Conservation (phyloP, 768 basidiomycete species). For the Myochromella boudieri region DNA sequence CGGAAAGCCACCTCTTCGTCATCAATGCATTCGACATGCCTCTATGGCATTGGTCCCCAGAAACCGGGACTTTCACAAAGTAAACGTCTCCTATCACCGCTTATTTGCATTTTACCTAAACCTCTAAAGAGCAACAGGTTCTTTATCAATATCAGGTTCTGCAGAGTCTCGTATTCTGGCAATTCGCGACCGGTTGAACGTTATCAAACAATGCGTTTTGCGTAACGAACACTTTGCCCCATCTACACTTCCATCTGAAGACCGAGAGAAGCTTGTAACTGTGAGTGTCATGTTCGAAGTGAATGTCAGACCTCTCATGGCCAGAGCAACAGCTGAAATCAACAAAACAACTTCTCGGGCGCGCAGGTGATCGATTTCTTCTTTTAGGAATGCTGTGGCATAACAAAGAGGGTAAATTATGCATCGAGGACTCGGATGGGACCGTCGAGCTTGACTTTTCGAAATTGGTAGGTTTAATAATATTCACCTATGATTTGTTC, state of each 20-base stretch:
- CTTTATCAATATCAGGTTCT: constrained; percentile 75
- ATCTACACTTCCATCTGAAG: constrained; percentile 86
- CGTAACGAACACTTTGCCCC: constrained; percentile 98
- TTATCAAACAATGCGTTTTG: constrained; percentile 91
- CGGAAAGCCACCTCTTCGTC: constrained; percentile 78
- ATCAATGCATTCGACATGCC: constrained; percentile 97
- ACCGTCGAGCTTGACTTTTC: constrained; percentile 86
- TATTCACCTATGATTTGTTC: constrained; percentile 11
- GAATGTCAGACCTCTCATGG: neutral
- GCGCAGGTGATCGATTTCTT: constrained; percentile 86
- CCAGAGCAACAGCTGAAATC: constrained; percentile 74
- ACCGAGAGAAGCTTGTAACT: constrained; percentile 86
- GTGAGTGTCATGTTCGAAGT: constrained; percentile 38
- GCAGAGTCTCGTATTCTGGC: constrained; percentile 80
- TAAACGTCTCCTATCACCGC: constrained; percentile 31
- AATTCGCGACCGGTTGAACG: constrained; percentile 80
- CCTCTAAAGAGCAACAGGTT: constrained; percentile 44
- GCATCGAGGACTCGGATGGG: constrained; percentile 93
- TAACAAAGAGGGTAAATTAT: constrained; percentile 87
- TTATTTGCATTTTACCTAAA: constrained; percentile 1
- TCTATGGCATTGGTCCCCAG: constrained; percentile 84
- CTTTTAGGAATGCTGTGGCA: constrained; percentile 91
- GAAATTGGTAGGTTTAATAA: constrained; percentile 59
- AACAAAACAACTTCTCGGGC: constrained; percentile 92
- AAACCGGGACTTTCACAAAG: constrained; percentile 88